These are phyloP conservation scores for Panus rudis DNA, from an alignment of 768 basidiomycete genomes.

Conservation along the genomic window DNA sequence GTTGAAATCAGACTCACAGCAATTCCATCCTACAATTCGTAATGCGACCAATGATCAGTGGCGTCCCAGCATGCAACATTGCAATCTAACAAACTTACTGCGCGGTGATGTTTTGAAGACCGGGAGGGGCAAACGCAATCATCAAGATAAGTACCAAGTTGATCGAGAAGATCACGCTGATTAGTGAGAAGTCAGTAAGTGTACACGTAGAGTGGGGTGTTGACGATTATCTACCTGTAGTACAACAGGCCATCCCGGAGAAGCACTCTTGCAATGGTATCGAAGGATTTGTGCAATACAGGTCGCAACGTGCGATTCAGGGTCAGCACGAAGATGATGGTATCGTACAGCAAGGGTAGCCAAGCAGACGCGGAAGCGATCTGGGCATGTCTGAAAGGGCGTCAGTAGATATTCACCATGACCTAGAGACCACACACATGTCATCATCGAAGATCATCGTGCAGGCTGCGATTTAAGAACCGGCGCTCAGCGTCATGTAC, in stretches of 20 bases:
- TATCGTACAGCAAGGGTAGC: slow-evolving; percentile 36
- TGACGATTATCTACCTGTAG: slow-evolving; percentile 21
- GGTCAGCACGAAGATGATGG: slow-evolving; percentile 27
- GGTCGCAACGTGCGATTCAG: slow-evolving; percentile 24
- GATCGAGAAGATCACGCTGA: slow-evolving; percentile 32
- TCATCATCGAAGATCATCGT: slow-evolving; percentile 30
- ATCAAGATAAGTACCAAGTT: slow-evolving; percentile 33
- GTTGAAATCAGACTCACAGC: slow-evolving; percentile 27
- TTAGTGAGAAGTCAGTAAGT: neutral
- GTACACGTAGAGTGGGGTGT: neutral
- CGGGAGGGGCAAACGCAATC: slow-evolving; percentile 25
- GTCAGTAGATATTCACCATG: neutral
- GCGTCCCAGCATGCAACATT: no score
- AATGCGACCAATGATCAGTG: neutral
- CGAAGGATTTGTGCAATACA: slow-evolving; percentile 12
- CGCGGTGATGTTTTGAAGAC: slow-evolving; percentile 30
- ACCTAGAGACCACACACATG: slow-evolving; percentile 17
- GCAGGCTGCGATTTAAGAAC: slow-evolving; percentile 30
- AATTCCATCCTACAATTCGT: slow-evolving; percentile 25
- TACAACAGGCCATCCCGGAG: slow-evolving; percentile 29
- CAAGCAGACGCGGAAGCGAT: slow-evolving; percentile 32
- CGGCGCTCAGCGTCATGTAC: neutral
- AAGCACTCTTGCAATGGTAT: slow-evolving; percentile 19
- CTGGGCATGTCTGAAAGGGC: neutral
- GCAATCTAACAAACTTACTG: slow-evolving; percentile 28